Conservation (phyloP, 768 basidiomycete species). For the Trametes sanguinea region DNA sequence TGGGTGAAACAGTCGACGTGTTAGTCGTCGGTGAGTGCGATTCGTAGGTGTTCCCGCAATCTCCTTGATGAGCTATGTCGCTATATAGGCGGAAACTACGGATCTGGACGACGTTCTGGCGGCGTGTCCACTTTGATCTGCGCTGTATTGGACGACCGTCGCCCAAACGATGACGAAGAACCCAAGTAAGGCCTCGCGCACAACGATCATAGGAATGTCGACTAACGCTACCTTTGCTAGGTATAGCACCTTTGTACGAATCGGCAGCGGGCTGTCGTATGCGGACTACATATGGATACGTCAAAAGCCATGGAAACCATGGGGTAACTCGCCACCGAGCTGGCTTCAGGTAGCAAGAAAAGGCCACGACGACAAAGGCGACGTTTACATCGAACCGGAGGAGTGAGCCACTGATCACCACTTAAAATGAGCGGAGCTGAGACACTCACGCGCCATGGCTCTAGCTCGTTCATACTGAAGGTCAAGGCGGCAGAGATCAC, state of each 20-base stretch:
- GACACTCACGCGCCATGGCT: neutral
- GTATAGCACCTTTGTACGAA: constrained; percentile 84
- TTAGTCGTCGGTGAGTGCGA: constrained; percentile 74
- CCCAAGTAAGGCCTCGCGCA: constrained; percentile 50
- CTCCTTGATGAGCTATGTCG: neutral
- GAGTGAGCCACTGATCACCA: constrained; percentile 53
- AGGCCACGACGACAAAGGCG: constrained; percentile 78
- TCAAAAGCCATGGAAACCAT: constrained; percentile 78
- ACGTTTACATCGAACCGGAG: constrained; percentile 86
- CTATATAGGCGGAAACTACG: constrained; percentile 78
- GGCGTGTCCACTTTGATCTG: constrained; percentile 89
- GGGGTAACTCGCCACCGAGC: constrained; percentile 74
- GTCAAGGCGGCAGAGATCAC: constrained; percentile 94
- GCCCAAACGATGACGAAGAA: constrained; percentile 54
- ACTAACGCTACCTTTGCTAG: constrained; percentile 60
- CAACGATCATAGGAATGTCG: neutral
- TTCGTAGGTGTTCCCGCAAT: neutral
- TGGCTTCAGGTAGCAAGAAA: constrained; percentile 67
- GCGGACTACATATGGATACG: constrained; percentile 86
- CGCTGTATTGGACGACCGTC: constrained; percentile 80
- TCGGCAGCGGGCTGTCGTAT: constrained; percentile 87
- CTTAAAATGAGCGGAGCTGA: neutral
- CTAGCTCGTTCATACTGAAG: constrained; percentile 91
- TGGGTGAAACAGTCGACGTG: constrained; percentile 92
- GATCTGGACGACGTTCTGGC: constrained; percentile 81